These are phyloP conservation scores for Geotrichum australiense DNA, from an alignment of 1,139 yeast genomes.

Conservation along the genomic window DNA sequence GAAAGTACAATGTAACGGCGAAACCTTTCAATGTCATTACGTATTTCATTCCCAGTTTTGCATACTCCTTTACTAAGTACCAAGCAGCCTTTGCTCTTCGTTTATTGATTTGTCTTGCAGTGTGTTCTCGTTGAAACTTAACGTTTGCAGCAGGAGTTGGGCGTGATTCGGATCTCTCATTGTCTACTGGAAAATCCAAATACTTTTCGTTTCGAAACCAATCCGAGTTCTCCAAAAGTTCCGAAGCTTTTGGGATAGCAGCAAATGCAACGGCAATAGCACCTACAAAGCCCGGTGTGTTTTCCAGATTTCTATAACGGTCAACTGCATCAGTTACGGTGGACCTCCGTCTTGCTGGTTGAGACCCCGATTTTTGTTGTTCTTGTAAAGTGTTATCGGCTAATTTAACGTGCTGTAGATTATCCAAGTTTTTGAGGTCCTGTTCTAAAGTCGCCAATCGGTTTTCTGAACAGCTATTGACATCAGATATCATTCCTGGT, in stretches of 20 bases:
- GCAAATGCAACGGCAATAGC: conserved; percentile 17
- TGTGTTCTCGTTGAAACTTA: conserved; percentile 17
- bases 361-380: neutral
- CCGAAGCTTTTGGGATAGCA: conserved; percentile 14
- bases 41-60: conserved; percentile 9
- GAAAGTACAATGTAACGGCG: conserved; percentile 20
- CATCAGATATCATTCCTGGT: too few species aligned
- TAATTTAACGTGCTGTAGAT: too few species aligned
- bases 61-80: conserved; percentile 10
- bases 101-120: conserved; percentile 10
- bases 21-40: conserved; percentile 21
- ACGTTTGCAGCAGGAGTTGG: conserved; percentile 18
- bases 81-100: conserved; percentile 9
- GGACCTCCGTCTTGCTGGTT: conserved; percentile 2
- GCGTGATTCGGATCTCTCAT: neutral
- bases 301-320: conserved; percentile 14
- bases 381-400: too few species aligned
- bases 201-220: neutral
- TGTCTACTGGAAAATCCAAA: neutral
- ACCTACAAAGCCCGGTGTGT: conserved; percentile 18
- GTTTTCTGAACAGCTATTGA: too few species aligned
- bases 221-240: conserved; percentile 2
- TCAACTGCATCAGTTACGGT: conserved; percentile 10
- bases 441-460: too few species aligned
- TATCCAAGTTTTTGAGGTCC: too few species aligned